Evolutionary conservation across 2,329 filamentous ascomycete genomes (phyloP).

Genomic region (Penicillium sumatraense): DNA sequence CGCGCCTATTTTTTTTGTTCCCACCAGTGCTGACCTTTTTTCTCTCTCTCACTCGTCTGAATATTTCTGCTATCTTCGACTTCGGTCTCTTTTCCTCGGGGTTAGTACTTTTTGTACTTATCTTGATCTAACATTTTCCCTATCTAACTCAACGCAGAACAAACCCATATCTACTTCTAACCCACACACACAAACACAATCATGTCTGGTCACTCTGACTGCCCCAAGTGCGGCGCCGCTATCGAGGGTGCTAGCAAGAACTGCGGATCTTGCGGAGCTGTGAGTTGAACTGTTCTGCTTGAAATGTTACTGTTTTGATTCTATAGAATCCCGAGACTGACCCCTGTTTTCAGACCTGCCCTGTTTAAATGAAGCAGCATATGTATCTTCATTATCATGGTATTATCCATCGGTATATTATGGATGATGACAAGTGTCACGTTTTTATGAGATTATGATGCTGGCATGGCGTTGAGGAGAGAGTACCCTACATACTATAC

Average conservation of each 20-base stretch:
- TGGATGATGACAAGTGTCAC: conserved; percentile 1
- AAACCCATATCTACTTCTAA: conserved; percentile 12
- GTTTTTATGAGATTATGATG: conserved; percentile 5
- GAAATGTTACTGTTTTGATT: not conserved
- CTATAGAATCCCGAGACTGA: conserved; percentile 6
- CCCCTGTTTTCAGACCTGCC: conserved; percentile 23
- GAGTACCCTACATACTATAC: too few relatives aligned
- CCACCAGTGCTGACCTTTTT: conserved; percentile 17
- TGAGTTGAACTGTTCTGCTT: conserved; percentile 12
- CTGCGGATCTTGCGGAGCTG: conserved; percentile 29
- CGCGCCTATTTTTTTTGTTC: conserved; percentile 8
- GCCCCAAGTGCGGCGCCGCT: conserved; percentile 27
- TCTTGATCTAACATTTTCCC: not conserved
- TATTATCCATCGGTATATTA: not conserved
- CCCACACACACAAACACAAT: conserved; percentile 1
- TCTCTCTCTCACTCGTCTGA: conserved; percentile 12
- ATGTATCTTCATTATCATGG: not conserved
- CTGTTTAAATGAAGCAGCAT: conserved; percentile 14
- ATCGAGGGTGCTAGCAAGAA: conserved; percentile 20
- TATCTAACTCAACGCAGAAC: not conserved
- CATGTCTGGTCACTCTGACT: conserved; percentile 28
- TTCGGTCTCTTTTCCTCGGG: not conserved
- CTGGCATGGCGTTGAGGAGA: not conserved
- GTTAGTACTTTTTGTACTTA: not conserved
- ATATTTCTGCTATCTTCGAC: conserved; percentile 1